Conservation (phyloP, 2,329 filamentous ascomycete species). For the Xylaria sp. region DNA sequence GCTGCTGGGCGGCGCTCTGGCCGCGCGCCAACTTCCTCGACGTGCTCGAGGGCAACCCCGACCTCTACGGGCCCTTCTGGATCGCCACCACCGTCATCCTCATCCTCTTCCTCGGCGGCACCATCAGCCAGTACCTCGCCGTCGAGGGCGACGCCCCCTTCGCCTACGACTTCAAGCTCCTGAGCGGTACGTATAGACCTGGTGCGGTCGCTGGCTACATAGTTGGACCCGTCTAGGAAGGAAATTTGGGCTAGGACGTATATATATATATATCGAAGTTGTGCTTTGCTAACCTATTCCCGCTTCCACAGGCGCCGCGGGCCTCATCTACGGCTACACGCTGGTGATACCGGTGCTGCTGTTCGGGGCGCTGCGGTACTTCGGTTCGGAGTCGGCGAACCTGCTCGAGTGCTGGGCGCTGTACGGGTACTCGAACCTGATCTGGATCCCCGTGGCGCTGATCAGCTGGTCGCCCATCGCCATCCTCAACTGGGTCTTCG, state of each 20-base stretch:
- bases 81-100: slow-evolving; percentile 97
- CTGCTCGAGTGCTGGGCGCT: slow-evolving; percentile 93
- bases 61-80: slow-evolving; percentile 97
- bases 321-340: slow-evolving; percentile 94
- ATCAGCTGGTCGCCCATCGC: slow-evolving; percentile 87
- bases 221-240: too few relatives aligned
- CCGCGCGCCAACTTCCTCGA: slow-evolving; percentile 95
- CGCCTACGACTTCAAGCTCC: slow-evolving; percentile 85
- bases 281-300: slow-evolving; percentile 4
- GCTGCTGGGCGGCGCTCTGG: slow-evolving; percentile 87
- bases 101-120: slow-evolving; percentile 92
- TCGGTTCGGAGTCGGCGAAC: slow-evolving; percentile 90
- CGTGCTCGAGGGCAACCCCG: slow-evolving; percentile 93
- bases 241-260: too few relatives aligned
- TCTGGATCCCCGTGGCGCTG: slow-evolving; percentile 94
- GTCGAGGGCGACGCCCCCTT: slow-evolving; percentile 71
- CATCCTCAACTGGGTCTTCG: slow-evolving; percentile 91
- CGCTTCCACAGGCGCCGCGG: slow-evolving; percentile 69
- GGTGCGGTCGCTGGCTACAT: neutral
- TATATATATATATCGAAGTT: neutral
- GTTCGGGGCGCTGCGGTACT: slow-evolving; percentile 91
- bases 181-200: slow-evolving; percentile 66
- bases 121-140: slow-evolving; percentile 87
- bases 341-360: slow-evolving; percentile 80
- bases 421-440: slow-evolving; percentile 94